A percentile compares a stretch with the other conserved stretches of the same genome.
These are phyloP conservation scores for Aspergillus sparsus DNA, from an alignment of 495 filamentous ascomycete genomes.

Conservation along the genomic window DNA sequence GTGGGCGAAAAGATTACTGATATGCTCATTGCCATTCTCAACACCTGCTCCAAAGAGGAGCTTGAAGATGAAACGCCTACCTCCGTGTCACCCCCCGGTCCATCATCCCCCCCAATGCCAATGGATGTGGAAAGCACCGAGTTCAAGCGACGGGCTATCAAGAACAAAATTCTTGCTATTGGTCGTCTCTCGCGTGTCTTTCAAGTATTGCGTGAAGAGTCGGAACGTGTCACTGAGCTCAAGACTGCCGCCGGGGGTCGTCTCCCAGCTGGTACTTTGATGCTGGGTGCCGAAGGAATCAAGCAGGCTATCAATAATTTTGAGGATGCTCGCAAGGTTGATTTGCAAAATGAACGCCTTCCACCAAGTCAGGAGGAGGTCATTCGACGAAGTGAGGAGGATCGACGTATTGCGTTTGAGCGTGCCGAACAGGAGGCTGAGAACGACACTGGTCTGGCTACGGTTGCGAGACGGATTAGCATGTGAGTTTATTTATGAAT, in stretches of 20 bases:
- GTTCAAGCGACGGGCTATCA: conserved; percentile 91
- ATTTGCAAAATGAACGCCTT: conserved; percentile 92
- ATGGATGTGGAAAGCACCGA: conserved; percentile 83
- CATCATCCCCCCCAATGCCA: conserved; percentile 67
- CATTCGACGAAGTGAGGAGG: conserved; percentile 71
- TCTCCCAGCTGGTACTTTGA: conserved; percentile 91
- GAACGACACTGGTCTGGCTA: conserved; percentile 82
- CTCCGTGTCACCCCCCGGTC: conserved; percentile 59
- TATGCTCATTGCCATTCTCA: conserved; percentile 98
- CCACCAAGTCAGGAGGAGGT: conserved; percentile 94
- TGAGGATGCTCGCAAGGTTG: conserved; percentile 97
- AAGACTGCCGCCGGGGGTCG: conserved; percentile 95
- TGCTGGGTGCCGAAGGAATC: conserved; percentile 97
- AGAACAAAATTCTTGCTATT: conserved; percentile 99
- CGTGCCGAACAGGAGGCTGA: conserved; percentile 83
- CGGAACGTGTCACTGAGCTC: conserved; percentile 92
- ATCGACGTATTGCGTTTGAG: conserved; percentile 78
- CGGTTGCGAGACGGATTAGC: conserved; percentile 87
- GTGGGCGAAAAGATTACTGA: conserved; percentile 99
- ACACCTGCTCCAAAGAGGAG: conserved; percentile 97
- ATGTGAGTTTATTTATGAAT: conserved; percentile 65
- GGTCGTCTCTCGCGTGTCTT: conserved; percentile 96
- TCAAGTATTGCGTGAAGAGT: conserved; percentile 97
- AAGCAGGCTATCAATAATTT: conserved; percentile 98
- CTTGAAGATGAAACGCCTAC: conserved; percentile 78